These are phyloP conservation scores for Myxozyma kluyveri DNA, from an alignment of 805 yeast species.

Conservation along the genomic window DNA sequence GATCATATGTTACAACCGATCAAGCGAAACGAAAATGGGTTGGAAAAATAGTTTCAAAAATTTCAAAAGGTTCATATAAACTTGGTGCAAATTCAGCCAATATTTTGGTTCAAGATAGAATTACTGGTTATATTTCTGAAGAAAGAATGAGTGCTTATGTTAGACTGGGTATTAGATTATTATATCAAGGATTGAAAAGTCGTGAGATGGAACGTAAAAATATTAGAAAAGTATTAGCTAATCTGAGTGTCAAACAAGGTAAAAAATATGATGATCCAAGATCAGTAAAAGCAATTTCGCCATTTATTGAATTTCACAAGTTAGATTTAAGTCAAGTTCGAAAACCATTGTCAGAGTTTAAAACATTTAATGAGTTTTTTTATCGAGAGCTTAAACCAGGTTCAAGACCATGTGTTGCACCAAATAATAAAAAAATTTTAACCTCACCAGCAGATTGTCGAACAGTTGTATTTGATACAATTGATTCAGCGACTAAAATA, in stretches of 20 bases:
- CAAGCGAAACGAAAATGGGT: conserved; percentile 90
- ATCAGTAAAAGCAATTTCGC: conserved; percentile 64
- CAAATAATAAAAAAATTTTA: conserved; percentile 48
- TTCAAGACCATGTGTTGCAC: conserved; percentile 67
- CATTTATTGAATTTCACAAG: conserved; percentile 81
- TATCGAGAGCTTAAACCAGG: conserved; percentile 71
- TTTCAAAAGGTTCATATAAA: conserved; percentile 83
- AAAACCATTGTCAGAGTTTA: conserved; percentile 50
- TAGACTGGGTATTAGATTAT: conserved; percentile 76
- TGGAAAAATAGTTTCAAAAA: conserved; percentile 70
- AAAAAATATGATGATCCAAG: conserved; percentile 68
- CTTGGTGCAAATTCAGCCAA: conserved; percentile 90
- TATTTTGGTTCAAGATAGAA: conserved; percentile 87
- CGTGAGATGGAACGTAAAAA: conserved; percentile 54
- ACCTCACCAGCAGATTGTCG: conserved; percentile 88
- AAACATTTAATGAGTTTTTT: conserved; percentile 85
- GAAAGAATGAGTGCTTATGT: conserved; percentile 91
- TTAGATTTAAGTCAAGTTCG: conserved; percentile 70
- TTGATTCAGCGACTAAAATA: conserved; percentile 60
- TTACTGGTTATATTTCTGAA: conserved; percentile 83
- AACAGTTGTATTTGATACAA: conserved; percentile 62
- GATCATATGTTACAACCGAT: conserved; percentile 71
- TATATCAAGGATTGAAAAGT: conserved; percentile 70
- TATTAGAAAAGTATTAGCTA: conserved; percentile 58
- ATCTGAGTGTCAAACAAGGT: conserved; percentile 78